These are phyloP conservation scores for Boeremia exigua DNA, from an alignment of 2,329 filamentous ascomycete genomes.

Conservation along the genomic window DNA sequence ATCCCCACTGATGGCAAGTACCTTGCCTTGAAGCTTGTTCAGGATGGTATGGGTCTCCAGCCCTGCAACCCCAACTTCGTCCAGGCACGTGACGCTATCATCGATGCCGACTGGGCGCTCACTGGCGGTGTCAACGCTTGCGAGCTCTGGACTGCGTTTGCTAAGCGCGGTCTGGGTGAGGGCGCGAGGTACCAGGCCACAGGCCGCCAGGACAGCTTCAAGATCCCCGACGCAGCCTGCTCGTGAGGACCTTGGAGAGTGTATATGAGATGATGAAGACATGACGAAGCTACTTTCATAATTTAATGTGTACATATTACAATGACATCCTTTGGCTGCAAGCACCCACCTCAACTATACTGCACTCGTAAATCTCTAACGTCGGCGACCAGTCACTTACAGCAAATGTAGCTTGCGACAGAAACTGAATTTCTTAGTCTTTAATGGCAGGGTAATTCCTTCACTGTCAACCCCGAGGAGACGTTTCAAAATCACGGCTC, in stretches of 20 bases:
- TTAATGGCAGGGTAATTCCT: too few species aligned
- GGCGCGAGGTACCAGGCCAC: conserved; percentile 31
- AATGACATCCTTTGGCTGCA: conserved; percentile 1
- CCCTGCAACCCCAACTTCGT: conserved; percentile 64
- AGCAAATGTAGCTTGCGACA: too few species aligned
- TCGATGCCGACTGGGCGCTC: conserved; percentile 61
- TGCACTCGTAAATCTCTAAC: too few species aligned
- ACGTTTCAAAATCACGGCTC: too few species aligned
- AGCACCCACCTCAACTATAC: too few species aligned
- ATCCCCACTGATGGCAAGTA: conserved; percentile 62
- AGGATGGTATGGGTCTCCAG: conserved; percentile 61
- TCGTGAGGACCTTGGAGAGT: background rate
- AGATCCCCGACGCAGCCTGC: conserved; percentile 30
- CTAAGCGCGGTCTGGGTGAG: conserved; percentile 62
- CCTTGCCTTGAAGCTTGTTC: conserved; percentile 60
- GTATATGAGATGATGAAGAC: conserved; percentile 8
- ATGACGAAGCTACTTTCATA: conserved; percentile 2
- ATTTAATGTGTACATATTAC: conserved; percentile 15
- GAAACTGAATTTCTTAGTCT: too few species aligned
- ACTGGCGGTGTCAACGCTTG: conserved; percentile 60
- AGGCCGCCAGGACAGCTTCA: conserved; percentile 30
- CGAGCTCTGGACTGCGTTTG: conserved; percentile 62
- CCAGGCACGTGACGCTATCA: conserved; percentile 60
- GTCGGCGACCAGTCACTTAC: too few species aligned
- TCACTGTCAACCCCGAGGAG: too few species aligned